Base-by-base conservation (phyloP, 2,329 filamentous ascomycete genomes). In the Paracorniculantispora psalliotae region DNA sequence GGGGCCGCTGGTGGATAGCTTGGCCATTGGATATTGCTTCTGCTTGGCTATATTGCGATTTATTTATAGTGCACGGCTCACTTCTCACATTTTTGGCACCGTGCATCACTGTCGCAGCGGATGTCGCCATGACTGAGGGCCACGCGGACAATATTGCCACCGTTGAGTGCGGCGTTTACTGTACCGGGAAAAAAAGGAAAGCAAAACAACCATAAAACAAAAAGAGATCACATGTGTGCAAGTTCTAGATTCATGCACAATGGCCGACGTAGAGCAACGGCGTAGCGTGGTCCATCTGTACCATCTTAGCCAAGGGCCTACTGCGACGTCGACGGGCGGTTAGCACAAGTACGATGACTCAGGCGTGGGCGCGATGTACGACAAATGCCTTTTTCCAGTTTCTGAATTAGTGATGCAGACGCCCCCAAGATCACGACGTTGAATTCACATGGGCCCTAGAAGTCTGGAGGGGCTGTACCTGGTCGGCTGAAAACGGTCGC, bases 401-500 rank as follows among this genome's bases (percentile, higher is more conserved):
- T 47, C 21, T 30, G 9, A 35, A 13, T 54, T 15, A 17, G 39
- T 44, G 8, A 21, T 15, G 17, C 25, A 35, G 21, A 9, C 9
- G 15, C n/a, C 49, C 33, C 26, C 21, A 21, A 25, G n/a, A 43
- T 7, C 35, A 25, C 33, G 12, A 37, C 7, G 17, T 35, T 13
- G 19, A 19, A 28, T 55, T 1, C 15, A 2, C 12, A 9, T 37
- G 33, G 10, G 12, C 17, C 33, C 33, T 37, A 15, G 33, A 37
- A 15, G 33, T 3, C 33, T 15, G 12, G 33, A 4, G 8, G 19
- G 28, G 47, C 47, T 33, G 23, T 4, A 55, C 52, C 19, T 15
- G 52, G 52, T 55, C 52, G 47, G 52, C 52, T 55, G 52, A 47
- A 55, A 47, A 37, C 25, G 35, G 23, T 43, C 37, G 50, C 26